Evolutionary conservation across 257 asterid species (phyloP).

Genomic region (Dorcoceras hygrometricum): DNA sequence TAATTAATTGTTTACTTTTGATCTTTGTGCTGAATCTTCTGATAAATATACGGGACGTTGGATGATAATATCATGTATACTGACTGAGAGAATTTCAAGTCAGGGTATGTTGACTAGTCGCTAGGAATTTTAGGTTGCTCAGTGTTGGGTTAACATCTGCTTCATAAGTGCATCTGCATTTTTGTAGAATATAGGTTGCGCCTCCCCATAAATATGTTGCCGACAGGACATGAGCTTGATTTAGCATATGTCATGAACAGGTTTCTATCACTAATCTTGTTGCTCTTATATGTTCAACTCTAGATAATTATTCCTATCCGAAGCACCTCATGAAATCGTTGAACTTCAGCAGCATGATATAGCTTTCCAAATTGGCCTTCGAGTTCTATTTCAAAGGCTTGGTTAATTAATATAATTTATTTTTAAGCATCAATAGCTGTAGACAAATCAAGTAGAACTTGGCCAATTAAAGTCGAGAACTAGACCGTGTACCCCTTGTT

Average conservation of each 20-base stretch:
- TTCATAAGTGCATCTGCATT: not conserved
- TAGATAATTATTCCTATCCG: too few relatives aligned
- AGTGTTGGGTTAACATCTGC: not conserved
- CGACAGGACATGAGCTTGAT: not conserved
- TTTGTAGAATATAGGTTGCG: not conserved
- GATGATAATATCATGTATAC: not conserved
- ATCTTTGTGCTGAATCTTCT: not conserved
- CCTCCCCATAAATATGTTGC: not conserved
- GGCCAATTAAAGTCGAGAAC: not conserved
- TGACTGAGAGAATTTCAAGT: not conserved
- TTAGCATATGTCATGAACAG: not conserved
- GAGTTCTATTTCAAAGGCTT: not conserved
- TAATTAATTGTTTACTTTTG: conserved; percentile 12
- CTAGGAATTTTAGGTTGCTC: not conserved
- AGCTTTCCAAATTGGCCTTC: not conserved
- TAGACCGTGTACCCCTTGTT: not conserved
- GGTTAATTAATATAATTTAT: not conserved
- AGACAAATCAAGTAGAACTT: not conserved
- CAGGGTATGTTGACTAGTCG: not conserved
- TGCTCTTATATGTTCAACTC: not conserved
- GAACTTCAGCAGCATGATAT: not conserved
- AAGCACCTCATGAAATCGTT: not conserved
- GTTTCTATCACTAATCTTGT: not conserved
- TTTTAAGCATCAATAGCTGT: not conserved
- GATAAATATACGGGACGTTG: not conserved